Evolutionary conservation across 108 stramenopile genomes (phyloP).

Genomic region (Mediolabrus comicus): DNA sequence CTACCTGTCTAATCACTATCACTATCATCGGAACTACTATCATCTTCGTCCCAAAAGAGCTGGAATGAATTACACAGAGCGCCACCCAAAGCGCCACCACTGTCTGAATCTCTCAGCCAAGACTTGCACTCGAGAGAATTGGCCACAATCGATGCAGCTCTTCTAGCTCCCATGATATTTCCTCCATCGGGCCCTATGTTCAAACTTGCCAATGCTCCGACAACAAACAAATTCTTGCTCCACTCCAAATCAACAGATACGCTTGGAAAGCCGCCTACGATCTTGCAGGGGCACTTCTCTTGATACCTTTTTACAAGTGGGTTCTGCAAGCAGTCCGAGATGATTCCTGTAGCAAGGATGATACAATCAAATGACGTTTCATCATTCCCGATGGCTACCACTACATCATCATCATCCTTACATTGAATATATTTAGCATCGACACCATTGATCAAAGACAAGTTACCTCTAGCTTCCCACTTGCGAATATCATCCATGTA

Average conservation of each 20-base stretch:
- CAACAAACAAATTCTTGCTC: constrained; percentile 51
- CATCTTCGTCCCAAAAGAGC: constrained; percentile 18
- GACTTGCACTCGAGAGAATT: constrained; percentile 44
- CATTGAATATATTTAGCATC: constrained; percentile 3
- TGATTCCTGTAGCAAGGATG: constrained; percentile 61
- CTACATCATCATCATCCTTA: constrained; percentile 3
- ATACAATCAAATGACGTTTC: constrained; percentile 31
- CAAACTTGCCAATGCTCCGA: constrained; percentile 54
- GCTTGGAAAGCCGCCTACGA: constrained; percentile 54
- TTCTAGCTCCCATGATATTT: constrained; percentile 71
- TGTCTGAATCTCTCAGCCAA: constrained; percentile 47
- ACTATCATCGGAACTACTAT: constrained; percentile 8
- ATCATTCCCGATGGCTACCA: constrained; percentile 15
- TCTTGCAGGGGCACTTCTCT: constrained; percentile 27
- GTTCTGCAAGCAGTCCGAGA: constrained; percentile 43
- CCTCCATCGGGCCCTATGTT: constrained; percentile 69
- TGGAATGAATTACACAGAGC: constrained; percentile 34
- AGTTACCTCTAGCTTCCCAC: constrained; percentile 25
- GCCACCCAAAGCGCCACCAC: constrained; percentile 2
- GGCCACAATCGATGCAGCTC: constrained; percentile 59
- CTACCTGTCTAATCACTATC: constrained; percentile 14
- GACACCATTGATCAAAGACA: constrained; percentile 8
- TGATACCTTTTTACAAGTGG: constrained; percentile 27
- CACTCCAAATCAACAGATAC: constrained; percentile 60
- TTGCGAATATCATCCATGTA: constrained; percentile 55